Base-by-base conservation (phyloP, 2,329 filamentous ascomycete genomes). In the Botryotinia convoluta region DNA sequence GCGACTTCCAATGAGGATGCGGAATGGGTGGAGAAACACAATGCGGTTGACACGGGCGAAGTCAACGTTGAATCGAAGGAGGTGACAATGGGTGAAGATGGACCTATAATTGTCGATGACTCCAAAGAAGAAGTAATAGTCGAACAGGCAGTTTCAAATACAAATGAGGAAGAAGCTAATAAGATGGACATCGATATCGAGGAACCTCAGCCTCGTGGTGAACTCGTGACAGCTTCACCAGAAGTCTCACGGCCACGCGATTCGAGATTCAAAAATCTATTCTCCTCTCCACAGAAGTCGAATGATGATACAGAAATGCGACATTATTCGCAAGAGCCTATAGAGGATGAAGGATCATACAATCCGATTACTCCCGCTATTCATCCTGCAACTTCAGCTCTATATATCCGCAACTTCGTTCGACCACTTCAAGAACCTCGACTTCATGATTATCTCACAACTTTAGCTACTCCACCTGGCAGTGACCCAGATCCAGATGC, bases 341-440 rank as follows among this genome's bases (percentile, higher is more conserved):
- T 63, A 7, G 71, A 61, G 29, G 72, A 76, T 59, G 54, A 67
- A 59, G 75, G 81, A 67, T 73, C 75, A 60, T 80, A 81, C 69
- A 76, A 78, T 61, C 72, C 73, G 32, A 82, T 87, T 26, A 80
- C 83, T 39, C 90, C 91, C 10, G 87, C 93, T 0, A 83, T 91
- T 51, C 93, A 96, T 81, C 87, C 89, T 35, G 90, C 92, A 8
- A 95, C 94, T 4, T 83, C 89, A 45, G 91, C 93, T 26, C 85
- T 98, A 64, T 98, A 98, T 83, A 96, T 98, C 78, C 91, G 91
- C 81, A 92, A 97, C 79, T 89, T 98, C 72, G 95, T 97, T 89
- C 91, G 95, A 64, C 95, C 96, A 16, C 85, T 98, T 35, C 92
- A 93, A 74, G 87, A 90, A 0, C 84, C 85, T 39, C 85, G 86